Conservation (phyloP, 2,329 filamentous ascomycete genomes). For the Colletotrichum sp. region DNA sequence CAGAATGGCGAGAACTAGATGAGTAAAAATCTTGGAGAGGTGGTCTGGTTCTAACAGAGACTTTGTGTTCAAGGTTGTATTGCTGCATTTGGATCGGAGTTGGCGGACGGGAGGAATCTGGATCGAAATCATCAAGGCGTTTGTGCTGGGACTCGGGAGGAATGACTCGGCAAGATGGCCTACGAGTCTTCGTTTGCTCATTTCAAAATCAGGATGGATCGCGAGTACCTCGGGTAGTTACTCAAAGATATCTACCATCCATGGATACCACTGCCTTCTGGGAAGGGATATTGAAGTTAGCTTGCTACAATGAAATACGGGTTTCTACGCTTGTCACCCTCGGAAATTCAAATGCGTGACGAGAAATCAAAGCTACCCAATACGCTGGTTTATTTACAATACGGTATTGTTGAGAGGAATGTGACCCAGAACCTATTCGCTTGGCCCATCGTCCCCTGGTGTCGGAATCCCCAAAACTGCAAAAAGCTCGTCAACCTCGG, state of each 20-base stretch:
- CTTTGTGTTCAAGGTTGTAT: fast-evolving
- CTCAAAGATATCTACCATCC: not conserved
- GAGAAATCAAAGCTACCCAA: not conserved
- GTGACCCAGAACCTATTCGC: not conserved
- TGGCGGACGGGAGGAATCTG: not conserved
- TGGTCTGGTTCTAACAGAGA: not conserved
- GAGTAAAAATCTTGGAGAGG: not conserved
- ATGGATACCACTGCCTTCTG: not conserved
- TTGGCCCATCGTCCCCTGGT: not conserved
- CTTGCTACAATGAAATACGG: not conserved
- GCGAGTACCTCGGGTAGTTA: not conserved
- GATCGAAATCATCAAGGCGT: too few species aligned
- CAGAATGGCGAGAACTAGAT: not conserved
- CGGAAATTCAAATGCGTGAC: not conserved
- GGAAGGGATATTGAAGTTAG: not conserved
- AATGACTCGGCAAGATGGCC: not conserved
- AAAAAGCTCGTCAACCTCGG: not conserved
- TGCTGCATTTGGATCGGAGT: not conserved
- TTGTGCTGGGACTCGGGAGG: not conserved
- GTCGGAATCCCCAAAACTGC: not conserved
- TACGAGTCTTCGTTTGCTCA: not conserved
- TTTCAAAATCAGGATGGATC: not conserved
- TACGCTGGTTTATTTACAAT: not conserved
- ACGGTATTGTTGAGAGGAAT: not conserved
- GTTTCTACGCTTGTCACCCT: not conserved